Conservation (phyloP, 345 rosid species). For the Punica granatum region DNA sequence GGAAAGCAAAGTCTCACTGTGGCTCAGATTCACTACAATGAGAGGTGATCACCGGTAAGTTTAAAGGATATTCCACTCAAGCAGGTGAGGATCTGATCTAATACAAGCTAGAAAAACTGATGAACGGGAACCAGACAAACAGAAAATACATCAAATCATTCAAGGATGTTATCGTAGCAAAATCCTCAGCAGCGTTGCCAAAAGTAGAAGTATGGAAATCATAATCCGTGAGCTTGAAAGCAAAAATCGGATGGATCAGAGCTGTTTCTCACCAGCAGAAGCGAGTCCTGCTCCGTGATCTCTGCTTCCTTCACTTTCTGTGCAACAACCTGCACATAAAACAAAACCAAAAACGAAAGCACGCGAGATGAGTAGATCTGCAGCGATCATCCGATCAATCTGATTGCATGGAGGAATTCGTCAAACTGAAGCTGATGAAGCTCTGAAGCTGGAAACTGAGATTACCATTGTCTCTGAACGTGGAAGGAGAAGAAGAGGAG, state of each 20-base stretch:
- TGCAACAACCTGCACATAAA: conserved; percentile 50
- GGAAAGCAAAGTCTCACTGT: neutral
- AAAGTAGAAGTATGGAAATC: neutral
- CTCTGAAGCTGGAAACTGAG: neutral
- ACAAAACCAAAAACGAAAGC: neutral
- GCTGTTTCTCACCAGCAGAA: conserved; percentile 62
- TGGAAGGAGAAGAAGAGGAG: neutral
- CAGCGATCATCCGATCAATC: neutral
- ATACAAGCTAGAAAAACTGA: neutral
- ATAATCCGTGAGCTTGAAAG: neutral
- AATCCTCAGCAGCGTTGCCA: neutral
- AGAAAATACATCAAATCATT: neutral
- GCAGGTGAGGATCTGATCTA: neutral
- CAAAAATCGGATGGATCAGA: neutral
- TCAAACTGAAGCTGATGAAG: neutral
- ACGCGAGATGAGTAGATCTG: neutral
- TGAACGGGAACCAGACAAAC: neutral
- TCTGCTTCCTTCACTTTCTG: conserved; percentile 88
- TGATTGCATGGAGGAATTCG: neutral
- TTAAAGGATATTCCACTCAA: neutral
- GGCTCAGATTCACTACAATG: neutral
- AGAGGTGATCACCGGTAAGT: neutral
- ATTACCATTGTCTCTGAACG: neutral
- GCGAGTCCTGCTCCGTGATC: conserved; percentile 98
- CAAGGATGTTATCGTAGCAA: neutral